A percentile compares a stretch with the other conserved stretches of the same genome.
Evolutionary conservation across 78 protist species (phyloP).

Genomic region (Anaeramoeba ignava): DNA sequence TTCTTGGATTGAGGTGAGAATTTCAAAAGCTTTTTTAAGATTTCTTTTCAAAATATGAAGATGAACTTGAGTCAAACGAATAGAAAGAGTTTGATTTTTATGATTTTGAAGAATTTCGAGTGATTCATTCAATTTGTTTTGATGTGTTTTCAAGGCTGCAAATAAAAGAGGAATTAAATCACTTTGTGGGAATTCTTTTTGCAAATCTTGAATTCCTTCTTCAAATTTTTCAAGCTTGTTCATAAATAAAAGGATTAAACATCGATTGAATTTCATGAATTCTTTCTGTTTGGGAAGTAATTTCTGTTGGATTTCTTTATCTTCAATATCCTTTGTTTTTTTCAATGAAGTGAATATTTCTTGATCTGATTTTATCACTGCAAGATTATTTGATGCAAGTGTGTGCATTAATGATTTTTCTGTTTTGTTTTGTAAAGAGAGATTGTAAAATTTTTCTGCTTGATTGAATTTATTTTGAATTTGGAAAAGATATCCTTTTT

Average conservation of each 20-base stretch:
- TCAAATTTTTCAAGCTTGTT: neutral
- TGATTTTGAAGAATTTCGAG: neutral
- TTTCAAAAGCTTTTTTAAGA: neutral
- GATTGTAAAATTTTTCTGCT: too few species aligned
- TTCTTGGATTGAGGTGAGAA: neutral
- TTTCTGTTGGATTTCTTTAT: neutral
- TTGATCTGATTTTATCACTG: neutral
- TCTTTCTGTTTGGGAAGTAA: neutral
- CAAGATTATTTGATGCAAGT: neutral
- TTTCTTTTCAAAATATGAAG: neutral
- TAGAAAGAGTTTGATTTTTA: neutral
- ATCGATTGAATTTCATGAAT: neutral
- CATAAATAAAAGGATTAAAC: neutral
- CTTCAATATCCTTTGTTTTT: neutral
- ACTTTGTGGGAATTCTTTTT: neutral
- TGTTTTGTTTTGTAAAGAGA: too few species aligned
- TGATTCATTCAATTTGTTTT: neutral
- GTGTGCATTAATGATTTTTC: too few species aligned
- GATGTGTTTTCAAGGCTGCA: neutral
- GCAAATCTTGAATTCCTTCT: neutral
- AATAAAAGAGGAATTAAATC: neutral
- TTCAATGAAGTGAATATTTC: neutral
- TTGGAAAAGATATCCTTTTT: too few species aligned
- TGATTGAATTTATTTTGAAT: too few species aligned
- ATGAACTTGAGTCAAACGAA: neutral